Base-by-base conservation (phyloP, 1,284 basidiomycete species). In the Coniophora puteana region DNA sequence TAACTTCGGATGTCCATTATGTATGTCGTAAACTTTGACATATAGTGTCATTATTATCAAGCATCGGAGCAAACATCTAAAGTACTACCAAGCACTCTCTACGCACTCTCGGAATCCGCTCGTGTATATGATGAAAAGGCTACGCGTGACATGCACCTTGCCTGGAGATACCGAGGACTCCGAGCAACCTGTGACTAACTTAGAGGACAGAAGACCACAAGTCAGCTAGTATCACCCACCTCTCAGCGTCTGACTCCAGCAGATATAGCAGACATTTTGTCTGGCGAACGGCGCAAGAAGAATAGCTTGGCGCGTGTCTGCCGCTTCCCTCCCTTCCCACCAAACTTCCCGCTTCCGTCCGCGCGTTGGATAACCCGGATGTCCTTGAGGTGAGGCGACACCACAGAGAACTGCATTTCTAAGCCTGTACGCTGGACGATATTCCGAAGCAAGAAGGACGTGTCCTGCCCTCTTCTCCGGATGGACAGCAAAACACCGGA, bases 401-500 rank as follows among this genome's bases (percentile, higher is more conserved):
- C 82, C 47, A 85, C 79, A 58, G 84, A 91, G 67, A 90, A 89
- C 55, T 84, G 85, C 83, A 91, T 85, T 70, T 96, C 93, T 26
- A 94, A 84, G 13, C 92, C 93, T 8, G 85, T 89, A 50, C 89
- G 76, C 54, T 91, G 87, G 44, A 96, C 76, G 51, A 95, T 77
- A 65, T 95, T 96, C 47, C 93, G 76, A 37, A 96, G 64, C 36
- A 82, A 71, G 58, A 96, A 89, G 25, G 79, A 83, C 18, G 90
- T 92, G 65, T 90, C 88, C 21, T 80, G 72, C 1, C 93, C 93
- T 32, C 87, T 77, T 45, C 90, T 75, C 38, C 87, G 78, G 46
- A 93, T 76, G 32, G 80, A 76, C 55, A 94, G 76, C 39, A 96
- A 71, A 34, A 96, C 86, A 36, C 93, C 93, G 3, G 89, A 87